These are phyloP conservation scores for Umbelopsis sp. DNA, from an alignment of 192 early-diverging fungal genomes.

Conservation along the genomic window DNA sequence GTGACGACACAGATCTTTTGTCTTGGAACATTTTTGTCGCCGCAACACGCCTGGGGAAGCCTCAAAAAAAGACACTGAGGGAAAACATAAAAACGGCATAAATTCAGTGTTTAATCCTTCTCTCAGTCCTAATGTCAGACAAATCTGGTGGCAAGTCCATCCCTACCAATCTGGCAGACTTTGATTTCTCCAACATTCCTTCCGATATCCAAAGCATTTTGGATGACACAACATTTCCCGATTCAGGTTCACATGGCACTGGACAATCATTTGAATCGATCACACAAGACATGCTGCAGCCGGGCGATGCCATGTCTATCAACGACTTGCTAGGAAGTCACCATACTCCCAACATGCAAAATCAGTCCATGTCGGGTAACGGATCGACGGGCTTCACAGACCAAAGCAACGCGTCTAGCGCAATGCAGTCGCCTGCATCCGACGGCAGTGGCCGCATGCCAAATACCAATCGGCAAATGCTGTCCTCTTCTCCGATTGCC, in stretches of 20 bases:
- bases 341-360: conserved; percentile 4
- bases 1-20: too few species aligned
- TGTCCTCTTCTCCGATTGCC: too few species aligned
- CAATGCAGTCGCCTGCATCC: conserved; percentile 5
- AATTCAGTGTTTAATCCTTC: neutral
- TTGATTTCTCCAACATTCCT: conserved; percentile 19
- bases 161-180: conserved; percentile 10
- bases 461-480: too few species aligned
- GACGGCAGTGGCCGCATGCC: neutral
- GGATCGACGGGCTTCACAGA: neutral
- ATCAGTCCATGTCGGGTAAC: neutral
- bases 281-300: neutral
- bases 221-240: conserved; percentile 16
- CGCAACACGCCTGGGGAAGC: too few species aligned
- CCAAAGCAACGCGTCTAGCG: neutral
- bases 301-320: neutral
- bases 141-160: conserved; percentile 13
- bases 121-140: conserved; percentile 1
- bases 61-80: too few species aligned
- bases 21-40: too few species aligned
- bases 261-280: conserved; percentile 1
- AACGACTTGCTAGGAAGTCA: neutral
- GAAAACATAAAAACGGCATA: too few species aligned
- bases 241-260: neutral
- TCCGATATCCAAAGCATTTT: conserved; percentile 21